Percentiles rank a stretch among this genome's conserved stretches.
phyloP scores from a whole-genome alignment of 768 basidiomycete genomes.

The Candolleomyces eurysporus region DNA sequence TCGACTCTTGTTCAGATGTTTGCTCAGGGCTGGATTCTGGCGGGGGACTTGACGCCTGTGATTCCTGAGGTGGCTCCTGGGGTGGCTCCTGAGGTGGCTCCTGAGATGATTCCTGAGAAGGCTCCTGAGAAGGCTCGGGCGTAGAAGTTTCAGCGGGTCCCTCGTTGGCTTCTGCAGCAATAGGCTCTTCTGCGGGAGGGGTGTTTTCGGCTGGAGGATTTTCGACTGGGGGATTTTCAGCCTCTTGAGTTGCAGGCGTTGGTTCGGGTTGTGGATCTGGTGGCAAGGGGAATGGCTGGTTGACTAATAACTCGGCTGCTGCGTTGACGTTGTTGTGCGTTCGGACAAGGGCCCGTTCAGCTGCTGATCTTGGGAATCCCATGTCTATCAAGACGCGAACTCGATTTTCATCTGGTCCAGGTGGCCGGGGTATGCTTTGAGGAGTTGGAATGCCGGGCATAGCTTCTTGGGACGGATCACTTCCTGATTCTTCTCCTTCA shows the following conservation, averaged over 20 bases:
- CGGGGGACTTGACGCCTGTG: conserved; percentile 16
- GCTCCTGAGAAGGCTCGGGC: conserved; percentile 7
- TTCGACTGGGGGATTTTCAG: conserved; percentile 16
- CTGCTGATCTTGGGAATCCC: conserved; percentile 93
- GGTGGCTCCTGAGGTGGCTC: conserved; percentile 3
- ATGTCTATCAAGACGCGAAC: conserved; percentile 89
- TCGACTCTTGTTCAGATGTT: neutral
- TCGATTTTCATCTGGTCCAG: conserved; percentile 71
- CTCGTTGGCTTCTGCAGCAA: conserved; percentile 9
- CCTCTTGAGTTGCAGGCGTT: conserved; percentile 12
- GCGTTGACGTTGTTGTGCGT: conserved; percentile 86
- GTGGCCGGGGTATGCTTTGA: conserved; percentile 29
- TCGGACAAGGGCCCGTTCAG: conserved; percentile 78
- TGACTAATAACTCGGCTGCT: conserved; percentile 84
- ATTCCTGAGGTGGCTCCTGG: neutral
- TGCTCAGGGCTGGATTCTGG: neutral
- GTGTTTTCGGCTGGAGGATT: conserved; percentile 19
- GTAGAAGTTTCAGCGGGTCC: neutral
- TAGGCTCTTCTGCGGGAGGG: neutral
- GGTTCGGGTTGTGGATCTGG: conserved; percentile 57
- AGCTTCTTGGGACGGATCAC: conserved; percentile 35
- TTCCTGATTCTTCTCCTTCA: conserved; percentile 72
- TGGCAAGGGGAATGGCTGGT: conserved; percentile 75
- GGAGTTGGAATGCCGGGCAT: conserved; percentile 9
- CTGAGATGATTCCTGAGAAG: neutral